A percentile compares a stretch with the other conserved stretches of the same genome.
Evolutionary conservation across 75 land plant genomes (phyloP).

Genomic region (Sequoiadendron giganteum): DNA sequence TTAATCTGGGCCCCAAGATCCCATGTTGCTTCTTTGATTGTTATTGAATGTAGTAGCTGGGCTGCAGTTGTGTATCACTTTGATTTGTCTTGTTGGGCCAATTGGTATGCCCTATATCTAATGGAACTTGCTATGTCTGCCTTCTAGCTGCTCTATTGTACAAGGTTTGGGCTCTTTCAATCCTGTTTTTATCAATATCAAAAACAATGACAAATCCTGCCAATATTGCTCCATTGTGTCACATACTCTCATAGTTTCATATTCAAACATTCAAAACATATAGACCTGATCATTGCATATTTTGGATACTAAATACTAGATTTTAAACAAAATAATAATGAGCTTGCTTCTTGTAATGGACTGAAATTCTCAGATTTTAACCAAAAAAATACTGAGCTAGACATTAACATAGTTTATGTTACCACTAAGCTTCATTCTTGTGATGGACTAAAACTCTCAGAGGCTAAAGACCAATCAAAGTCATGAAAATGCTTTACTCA

Average conservation of each 20-base stretch:
- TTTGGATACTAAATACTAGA: neutral
- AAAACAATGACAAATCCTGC: neutral
- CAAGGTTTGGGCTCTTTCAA: too few species aligned
- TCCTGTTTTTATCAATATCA: too few species aligned
- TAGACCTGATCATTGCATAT: neutral
- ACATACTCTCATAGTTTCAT: neutral
- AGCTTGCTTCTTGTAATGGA: neutral
- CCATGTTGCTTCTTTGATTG: too few species aligned
- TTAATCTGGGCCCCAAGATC: too few species aligned
- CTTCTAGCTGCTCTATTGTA: too few species aligned
- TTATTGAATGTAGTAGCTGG: too few species aligned
- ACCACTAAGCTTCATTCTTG: neutral
- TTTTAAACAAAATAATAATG: neutral
- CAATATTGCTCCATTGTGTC: neutral
- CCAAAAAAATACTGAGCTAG: neutral
- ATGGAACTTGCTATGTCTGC: too few species aligned
- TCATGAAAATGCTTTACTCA: neutral
- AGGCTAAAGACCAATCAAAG: neutral
- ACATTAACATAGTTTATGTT: neutral
- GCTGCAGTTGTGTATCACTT: too few species aligned
- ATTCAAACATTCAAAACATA: neutral
- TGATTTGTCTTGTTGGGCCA: too few species aligned
- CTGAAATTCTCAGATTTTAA: neutral
- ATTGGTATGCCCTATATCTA: too few species aligned
- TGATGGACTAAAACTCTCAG: neutral